A percentile compares a stretch with the other conserved stretches of the same genome.
Conservation (phyloP, 164 flowering plant species). For the Tetrastigma voinierianum region DNA sequence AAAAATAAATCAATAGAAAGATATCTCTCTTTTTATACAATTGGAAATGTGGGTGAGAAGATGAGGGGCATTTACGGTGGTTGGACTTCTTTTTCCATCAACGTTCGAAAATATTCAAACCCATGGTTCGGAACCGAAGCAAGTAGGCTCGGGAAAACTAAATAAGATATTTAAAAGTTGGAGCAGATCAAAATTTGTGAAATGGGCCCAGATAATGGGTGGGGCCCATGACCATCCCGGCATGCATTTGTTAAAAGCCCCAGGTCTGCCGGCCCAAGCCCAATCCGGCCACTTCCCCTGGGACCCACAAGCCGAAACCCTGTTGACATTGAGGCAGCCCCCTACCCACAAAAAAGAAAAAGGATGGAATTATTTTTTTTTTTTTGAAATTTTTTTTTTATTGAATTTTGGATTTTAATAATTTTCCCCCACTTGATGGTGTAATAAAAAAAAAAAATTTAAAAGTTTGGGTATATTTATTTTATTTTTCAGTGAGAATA, state of each 20-base stretch:
- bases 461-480: too few species aligned
- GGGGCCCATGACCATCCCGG: conserved; percentile 24
- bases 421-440: too few species aligned
- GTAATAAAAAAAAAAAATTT: too few species aligned
- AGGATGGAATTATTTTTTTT: too few species aligned
- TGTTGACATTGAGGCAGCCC: too few species aligned
- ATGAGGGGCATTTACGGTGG: conserved; percentile 1
- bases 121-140: conserved; percentile 37
- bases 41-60: too few species aligned
- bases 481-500: too few species aligned
- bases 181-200: background rate
- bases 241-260: conserved; percentile 9
- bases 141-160: conserved; percentile 10
- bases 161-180: too few species aligned
- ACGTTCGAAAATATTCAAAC: conserved; percentile 35
- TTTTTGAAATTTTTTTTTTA: too few species aligned
- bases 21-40: background rate
- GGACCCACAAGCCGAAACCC: conserved; percentile 15
- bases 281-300: conserved; percentile 9
- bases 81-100: conserved; percentile 5
- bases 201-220: conserved; percentile 11
- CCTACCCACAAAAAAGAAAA: too few species aligned
- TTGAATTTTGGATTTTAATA: too few species aligned
- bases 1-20: background rate
- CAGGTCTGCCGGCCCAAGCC: conserved; percentile 25